Conservation (phyloP, 139 green algal species). For the Closterium sp. region DNA sequence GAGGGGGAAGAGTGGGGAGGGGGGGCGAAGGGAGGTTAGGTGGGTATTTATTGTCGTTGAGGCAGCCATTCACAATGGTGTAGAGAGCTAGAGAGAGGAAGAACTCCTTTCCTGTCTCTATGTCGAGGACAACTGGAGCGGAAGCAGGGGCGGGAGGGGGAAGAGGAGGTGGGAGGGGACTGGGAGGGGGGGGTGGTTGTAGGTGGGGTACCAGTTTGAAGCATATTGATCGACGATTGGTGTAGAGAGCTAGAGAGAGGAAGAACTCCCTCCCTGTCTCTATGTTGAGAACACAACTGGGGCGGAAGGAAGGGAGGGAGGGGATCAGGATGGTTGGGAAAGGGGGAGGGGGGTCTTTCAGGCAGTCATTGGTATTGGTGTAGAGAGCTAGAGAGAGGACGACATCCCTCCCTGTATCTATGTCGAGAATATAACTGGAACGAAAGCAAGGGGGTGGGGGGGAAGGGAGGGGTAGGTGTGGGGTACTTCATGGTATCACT, state of each 20-base stretch:
- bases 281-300: slow-evolving; percentile 46
- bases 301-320: no score
- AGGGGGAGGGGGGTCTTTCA: slow-evolving; percentile 45
- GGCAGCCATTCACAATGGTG: slow-evolving; percentile 53
- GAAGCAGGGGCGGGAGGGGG: no score
- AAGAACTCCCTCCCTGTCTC: no score
- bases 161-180: background rate
- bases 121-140: no score
- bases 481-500: no score
- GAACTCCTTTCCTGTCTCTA: slow-evolving; percentile 45
- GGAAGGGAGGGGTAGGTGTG: no score
- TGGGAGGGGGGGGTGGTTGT: background rate
- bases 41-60: slow-evolving; percentile 56
- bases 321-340: background rate
- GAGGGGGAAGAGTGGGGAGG: background rate
- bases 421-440: no score
- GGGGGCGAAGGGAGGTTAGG: slow-evolving; percentile 21
- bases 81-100: slow-evolving; percentile 53
- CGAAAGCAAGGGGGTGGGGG: no score
- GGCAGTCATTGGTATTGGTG: slow-evolving; percentile 53
- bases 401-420: no score
- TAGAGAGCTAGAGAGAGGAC: slow-evolving; percentile 52
- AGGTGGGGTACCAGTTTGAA: no score
- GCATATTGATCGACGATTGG: no score
- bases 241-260: no score